Evolutionary conservation across 2,329 filamentous ascomycete species (phyloP).

Genomic region (Alternaria novae-zelandiae): DNA sequence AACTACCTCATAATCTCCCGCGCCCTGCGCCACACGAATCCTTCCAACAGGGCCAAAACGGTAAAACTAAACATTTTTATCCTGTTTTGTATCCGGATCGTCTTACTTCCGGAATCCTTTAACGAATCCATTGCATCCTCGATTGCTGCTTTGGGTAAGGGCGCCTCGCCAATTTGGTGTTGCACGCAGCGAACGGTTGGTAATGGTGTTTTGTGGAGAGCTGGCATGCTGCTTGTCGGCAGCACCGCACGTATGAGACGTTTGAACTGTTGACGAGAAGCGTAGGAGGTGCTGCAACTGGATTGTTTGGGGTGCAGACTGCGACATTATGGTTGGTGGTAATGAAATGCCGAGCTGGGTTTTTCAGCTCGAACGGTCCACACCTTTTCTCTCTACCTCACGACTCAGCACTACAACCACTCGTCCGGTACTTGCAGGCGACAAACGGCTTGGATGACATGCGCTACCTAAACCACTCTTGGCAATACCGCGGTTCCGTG

Average conservation of each 20-base stretch:
- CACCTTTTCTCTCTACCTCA: not conserved
- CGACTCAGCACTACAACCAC: not conserved
- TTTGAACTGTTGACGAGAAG: not conserved
- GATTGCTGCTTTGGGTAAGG: not conserved
- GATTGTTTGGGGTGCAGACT: not conserved
- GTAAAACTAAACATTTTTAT: not conserved
- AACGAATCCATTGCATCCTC: not conserved
- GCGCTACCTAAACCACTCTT: not conserved
- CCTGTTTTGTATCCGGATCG: not conserved
- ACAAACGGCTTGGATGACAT: not conserved
- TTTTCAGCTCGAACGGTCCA: not conserved
- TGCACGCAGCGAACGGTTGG: not conserved
- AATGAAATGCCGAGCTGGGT: not conserved
- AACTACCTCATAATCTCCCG: not conserved
- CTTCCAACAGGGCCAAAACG: not conserved
- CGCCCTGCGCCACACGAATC: not conserved
- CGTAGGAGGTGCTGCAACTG: not conserved
- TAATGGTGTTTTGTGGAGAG: not conserved
- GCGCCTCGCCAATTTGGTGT: not conserved
- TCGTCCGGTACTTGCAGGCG: not conserved
- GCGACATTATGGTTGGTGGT: not conserved
- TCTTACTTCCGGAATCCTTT: not conserved
- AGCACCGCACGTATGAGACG: not conserved
- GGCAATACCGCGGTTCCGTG: not conserved
- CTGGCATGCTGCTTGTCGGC: not conserved